A percentile compares a stretch with the other conserved stretches of the same genome.
Conservation (phyloP, 2,329 filamentous ascomycete genomes). For the Xylariaceae sp. region DNA sequence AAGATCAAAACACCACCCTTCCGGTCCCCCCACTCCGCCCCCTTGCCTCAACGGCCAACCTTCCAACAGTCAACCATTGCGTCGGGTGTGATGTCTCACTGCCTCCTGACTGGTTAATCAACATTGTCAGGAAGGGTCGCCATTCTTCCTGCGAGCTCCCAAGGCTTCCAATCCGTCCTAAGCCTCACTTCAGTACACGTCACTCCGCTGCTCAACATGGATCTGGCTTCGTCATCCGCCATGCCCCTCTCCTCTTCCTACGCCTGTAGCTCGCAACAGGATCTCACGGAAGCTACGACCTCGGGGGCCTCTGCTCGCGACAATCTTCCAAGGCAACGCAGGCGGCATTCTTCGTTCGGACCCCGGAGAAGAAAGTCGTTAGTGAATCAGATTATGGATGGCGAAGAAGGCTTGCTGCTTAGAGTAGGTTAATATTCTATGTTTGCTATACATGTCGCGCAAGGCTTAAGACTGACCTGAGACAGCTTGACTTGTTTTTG, state of each 20-base stretch:
- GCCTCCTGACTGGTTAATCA: conserved; percentile 12
- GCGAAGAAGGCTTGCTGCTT: conserved; percentile 57
- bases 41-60: conserved; percentile 1
- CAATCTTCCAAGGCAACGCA: conserved; percentile 32
- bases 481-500: conserved; percentile 74
- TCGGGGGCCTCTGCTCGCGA: conserved; percentile 37
- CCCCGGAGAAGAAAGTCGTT: conserved; percentile 52
- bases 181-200: not conserved
- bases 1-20: conserved; percentile 6
- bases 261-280: conserved; percentile 28
- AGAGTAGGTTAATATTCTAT: conserved; percentile 39
- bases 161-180: not conserved
- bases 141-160: not conserved
- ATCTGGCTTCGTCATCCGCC: conserved; percentile 10
- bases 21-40: conserved; percentile 5
- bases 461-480: not conserved
- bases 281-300: conserved; percentile 29
- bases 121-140: not conserved
- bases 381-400: conserved; percentile 57
- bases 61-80: conserved; percentile 2
- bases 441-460: not conserved
- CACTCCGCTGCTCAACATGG: conserved; percentile 4
- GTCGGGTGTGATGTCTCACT: conserved; percentile 3
- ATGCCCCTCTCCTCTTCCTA: conserved; percentile 29
- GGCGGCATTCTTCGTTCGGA: conserved; percentile 55